Evolutionary conservation across 805 yeast species (phyloP).

Genomic region (Metschnikowia picachoensis): DNA sequence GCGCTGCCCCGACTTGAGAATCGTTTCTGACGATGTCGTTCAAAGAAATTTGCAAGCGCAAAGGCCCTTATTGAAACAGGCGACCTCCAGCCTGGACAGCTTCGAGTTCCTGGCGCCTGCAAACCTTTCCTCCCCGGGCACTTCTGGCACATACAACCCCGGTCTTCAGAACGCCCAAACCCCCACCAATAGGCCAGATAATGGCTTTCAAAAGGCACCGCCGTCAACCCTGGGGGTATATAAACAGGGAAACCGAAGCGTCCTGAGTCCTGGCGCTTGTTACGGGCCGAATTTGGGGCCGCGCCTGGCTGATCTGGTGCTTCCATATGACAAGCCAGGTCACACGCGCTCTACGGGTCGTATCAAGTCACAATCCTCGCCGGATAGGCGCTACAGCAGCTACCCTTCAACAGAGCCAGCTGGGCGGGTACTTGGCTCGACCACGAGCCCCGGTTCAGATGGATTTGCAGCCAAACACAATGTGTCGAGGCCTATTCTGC

Average conservation of each 20-base stretch:
- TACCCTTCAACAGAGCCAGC: not conserved
- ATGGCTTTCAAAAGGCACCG: too few species aligned
- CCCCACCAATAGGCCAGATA: too few species aligned
- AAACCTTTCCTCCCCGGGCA: too few species aligned
- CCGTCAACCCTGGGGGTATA: too few species aligned
- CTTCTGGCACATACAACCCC: not conserved
- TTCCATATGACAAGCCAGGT: not conserved
- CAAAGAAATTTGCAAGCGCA: constrained; percentile 2
- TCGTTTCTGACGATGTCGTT: constrained; percentile 7
- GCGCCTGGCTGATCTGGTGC: not conserved
- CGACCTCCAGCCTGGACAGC: constrained; percentile 2
- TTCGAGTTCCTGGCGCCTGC: constrained; percentile 4
- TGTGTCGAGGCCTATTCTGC: not conserved
- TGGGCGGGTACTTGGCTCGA: not conserved
- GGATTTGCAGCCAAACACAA: too few species aligned
- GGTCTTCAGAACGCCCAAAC: too few species aligned
- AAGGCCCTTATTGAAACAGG: not conserved
- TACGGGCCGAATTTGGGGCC: not conserved
- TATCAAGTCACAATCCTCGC: constrained; percentile 4
- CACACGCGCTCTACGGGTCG: constrained; percentile 2
- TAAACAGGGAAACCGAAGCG: not conserved
- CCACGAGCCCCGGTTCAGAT: not conserved
- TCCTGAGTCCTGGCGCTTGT: not conserved
- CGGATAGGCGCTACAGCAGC: constrained; percentile 7
- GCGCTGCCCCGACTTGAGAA: constrained; percentile 1